Percentiles rank a stretch among this genome's conserved stretches.
Conservation (phyloP, 495 filamentous ascomycete genomes). For the Staphylotrichum longicolle region DNA sequence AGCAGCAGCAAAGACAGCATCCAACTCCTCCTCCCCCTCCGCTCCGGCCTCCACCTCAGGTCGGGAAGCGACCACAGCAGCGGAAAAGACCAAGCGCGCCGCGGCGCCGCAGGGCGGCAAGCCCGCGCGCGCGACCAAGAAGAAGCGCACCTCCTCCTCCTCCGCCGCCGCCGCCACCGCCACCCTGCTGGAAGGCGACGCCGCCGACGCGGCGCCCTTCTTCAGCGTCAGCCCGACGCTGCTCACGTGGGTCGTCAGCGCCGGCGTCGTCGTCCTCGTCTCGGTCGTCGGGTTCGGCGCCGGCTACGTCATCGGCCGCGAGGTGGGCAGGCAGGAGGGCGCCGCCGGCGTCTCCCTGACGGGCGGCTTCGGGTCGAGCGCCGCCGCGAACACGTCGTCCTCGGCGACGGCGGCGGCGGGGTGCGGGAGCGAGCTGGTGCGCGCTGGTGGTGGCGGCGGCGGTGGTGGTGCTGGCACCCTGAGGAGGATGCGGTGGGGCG, state of each 20-base stretch:
- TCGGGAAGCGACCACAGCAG: conserved; percentile 18
- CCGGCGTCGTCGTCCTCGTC: conserved; percentile 88
- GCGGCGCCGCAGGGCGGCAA: no score
- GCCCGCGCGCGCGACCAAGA: conserved; percentile 49
- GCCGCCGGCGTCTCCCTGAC: conserved; percentile 32
- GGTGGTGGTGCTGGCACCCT: conserved; percentile 38
- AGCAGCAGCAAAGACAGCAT: conserved; percentile 26
- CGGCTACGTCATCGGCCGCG: conserved; percentile 82
- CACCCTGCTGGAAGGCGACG: conserved; percentile 13
- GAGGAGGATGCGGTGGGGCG: conserved; percentile 49
- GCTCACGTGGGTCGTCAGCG: conserved; percentile 87
- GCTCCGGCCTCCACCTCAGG: conserved; percentile 31
- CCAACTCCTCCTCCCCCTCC: conserved; percentile 37
- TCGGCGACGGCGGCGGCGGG: conserved; percentile 38
- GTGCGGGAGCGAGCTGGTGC: conserved; percentile 46
- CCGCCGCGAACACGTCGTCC: conserved; percentile 1
- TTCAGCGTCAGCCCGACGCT: conserved; percentile 64
- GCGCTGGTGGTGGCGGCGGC: conserved; percentile 31
- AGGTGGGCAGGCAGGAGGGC: conserved; percentile 69
- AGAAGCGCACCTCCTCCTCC: conserved; percentile 44
- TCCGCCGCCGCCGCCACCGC: conserved; percentile 18
- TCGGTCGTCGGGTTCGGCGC: conserved; percentile 91
- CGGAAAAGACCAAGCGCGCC: conserved; percentile 52
- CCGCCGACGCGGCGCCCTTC: not conserved
- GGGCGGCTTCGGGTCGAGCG: conserved; percentile 24